Evolutionary conservation across 495 filamentous ascomycete species (phyloP), one percentile per base, ranked within the genome.

Genomic region (Polyplosphaeria fusca): DNA sequence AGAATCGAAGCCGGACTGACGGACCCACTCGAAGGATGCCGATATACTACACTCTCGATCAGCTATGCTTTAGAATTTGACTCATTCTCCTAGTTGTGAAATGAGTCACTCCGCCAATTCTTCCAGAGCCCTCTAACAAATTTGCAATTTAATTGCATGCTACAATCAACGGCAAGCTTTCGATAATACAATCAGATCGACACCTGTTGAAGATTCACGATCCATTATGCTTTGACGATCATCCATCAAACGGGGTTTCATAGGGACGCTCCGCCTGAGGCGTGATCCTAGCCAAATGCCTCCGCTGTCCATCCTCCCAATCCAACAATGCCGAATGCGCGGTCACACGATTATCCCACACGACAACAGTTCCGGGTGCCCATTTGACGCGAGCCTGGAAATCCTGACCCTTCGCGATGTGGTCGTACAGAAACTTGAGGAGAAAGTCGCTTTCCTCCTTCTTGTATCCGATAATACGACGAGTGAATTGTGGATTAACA

Each of bases 341-440:
- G 12, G 88, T 89, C 3, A 91, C 84, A 14, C 88, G 79, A 70
- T 94, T 92, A 74, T 95, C 91, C 83, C 90, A 95, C 11, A 95
- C 85, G 7, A 95, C 87, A 22, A 95, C 90, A 2, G 88, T 93
- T 32, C 81, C 80, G 11, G 82, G 79, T 60, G 86, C 80, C 89
- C 89, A 95, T 60, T 86, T 83, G 44, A 96, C 83, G n/a, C 91
- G 77, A 7, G 82, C 84, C 64, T 96, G 91, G 77, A 93, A 91
- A 73, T 95, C 90, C 62, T 86, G 82, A 14, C 91, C 87, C 22
- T 77, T 82, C 3, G 86, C 81, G 35, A 94, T 84, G 67, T 95
- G 91, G 68, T 92, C 83, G 74, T 88, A 93, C 11, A 96, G 75
- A 74, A 95, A 95, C 63, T 93, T 91, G 58, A 93, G 74, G 16